Percentiles rank a stretch among this genome's conserved stretches.
Evolutionary conservation across 768 basidiomycete species (phyloP).

Genomic region (Calocera cornea): DNA sequence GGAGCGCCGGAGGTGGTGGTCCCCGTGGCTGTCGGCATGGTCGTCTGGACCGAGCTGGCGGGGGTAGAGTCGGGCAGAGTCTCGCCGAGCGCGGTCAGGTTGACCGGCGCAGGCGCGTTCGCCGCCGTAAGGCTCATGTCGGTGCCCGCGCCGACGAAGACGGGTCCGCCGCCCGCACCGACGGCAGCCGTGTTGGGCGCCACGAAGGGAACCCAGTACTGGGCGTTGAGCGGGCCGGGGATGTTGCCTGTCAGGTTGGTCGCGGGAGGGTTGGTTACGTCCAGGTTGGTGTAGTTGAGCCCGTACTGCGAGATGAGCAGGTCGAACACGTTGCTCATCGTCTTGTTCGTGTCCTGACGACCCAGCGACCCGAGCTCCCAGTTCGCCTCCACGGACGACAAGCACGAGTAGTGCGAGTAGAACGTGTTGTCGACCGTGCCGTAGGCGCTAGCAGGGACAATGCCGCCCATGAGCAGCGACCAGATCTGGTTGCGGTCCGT

Average conservation of each 20-base stretch:
- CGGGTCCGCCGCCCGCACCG: slow-evolving; percentile 33
- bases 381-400: slow-evolving; percentile 20
- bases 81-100: slow-evolving; percentile 23
- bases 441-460: slow-evolving; percentile 30
- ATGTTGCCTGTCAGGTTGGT: slow-evolving; percentile 32
- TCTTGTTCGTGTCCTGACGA: slow-evolving; percentile 40
- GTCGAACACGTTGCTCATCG: slow-evolving; percentile 37
- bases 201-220: slow-evolving; percentile 31
- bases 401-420: slow-evolving; percentile 48
- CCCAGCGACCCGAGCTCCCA: slow-evolving; percentile 33
- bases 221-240: slow-evolving; percentile 34
- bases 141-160: slow-evolving; percentile 27
- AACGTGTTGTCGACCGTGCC: slow-evolving; percentile 39
- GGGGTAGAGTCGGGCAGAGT: neutral
- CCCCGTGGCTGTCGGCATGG: neutral
- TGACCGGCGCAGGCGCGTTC: slow-evolving; percentile 29
- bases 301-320: slow-evolving; percentile 36
- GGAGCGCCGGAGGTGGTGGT: neutral
- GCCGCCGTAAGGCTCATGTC: slow-evolving; percentile 27
- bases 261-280: slow-evolving; percentile 24
- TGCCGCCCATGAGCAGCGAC: slow-evolving; percentile 31
- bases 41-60: neutral
- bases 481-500: slow-evolving; percentile 31
- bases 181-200: slow-evolving; percentile 30
- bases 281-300: slow-evolving; percentile 28